Conservation (phyloP, 2,329 filamentous ascomycete genomes). For the Fusarium mundagurra region DNA sequence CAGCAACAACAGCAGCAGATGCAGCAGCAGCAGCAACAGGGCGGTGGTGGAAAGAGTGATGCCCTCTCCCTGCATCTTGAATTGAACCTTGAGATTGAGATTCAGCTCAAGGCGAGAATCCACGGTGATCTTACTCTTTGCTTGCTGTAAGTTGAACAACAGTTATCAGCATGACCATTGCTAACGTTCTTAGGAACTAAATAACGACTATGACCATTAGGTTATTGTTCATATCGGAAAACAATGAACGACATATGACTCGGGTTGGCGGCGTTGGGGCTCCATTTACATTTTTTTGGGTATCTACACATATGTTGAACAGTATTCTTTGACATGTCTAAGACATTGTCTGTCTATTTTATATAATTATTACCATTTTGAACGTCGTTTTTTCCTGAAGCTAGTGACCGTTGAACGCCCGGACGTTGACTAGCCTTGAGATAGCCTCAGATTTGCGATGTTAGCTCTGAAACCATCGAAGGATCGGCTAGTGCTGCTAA, state of each 20-base stretch:
- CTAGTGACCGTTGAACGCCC: slow-evolving; percentile 9
- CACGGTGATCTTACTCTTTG: slow-evolving; percentile 84
- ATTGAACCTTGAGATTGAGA: slow-evolving; percentile 84
- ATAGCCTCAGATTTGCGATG: slow-evolving; percentile 9
- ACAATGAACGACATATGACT: slow-evolving; percentile 17
- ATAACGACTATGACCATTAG: not conserved
- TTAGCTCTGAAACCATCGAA: not conserved
- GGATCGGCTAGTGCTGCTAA: slow-evolving; percentile 14
- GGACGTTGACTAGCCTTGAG: not conserved
- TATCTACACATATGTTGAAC: not conserved
- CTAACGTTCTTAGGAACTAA: slow-evolving; percentile 28
- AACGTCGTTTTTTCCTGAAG: not conserved
- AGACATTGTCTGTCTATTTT: slow-evolving; percentile 17
- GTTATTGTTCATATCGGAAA: not conserved
- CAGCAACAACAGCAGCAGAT: slow-evolving; percentile 21
- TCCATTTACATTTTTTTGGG: slow-evolving; percentile 6
- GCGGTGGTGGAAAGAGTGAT: slow-evolving; percentile 37
- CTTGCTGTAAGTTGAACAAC: slow-evolving; percentile 62
- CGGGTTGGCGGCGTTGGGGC: slow-evolving; percentile 21
- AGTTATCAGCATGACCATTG: not conserved
- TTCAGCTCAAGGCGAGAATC: slow-evolving; percentile 85
- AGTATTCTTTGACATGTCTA: slow-evolving; percentile 14
- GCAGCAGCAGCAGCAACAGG: slow-evolving; percentile 26
- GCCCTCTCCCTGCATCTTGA: slow-evolving; percentile 75
- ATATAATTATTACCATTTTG: slow-evolving; percentile 13